Percentiles rank a stretch among this genome's conserved stretches.
Evolutionary conservation across 1,284 basidiomycete genomes (phyloP).

Genomic region (Apiotrichum brassicae): DNA sequence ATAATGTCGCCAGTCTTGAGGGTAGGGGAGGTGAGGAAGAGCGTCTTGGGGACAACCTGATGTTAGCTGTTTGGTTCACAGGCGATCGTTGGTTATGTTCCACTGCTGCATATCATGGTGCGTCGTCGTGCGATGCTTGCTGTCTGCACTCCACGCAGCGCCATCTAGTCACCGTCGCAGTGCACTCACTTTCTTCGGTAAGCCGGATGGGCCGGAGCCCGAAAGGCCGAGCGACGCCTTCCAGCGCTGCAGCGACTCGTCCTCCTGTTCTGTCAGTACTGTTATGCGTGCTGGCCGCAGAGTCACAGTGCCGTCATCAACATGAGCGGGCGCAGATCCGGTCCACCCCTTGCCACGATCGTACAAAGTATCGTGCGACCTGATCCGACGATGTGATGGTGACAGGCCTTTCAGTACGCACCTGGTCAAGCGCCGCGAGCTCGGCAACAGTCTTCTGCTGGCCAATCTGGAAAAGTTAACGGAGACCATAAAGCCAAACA

Average conservation of each 20-base stretch:
- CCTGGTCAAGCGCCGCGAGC: conserved; percentile 48
- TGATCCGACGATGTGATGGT: too few relatives aligned
- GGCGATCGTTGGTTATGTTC: too few relatives aligned
- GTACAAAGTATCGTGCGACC: too few relatives aligned
- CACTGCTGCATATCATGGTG: not conserved
- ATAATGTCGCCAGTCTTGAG: conserved; percentile 46
- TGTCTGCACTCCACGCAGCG: too few relatives aligned
- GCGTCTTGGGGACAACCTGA: conserved; percentile 44
- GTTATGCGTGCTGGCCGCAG: not conserved
- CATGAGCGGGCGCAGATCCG: too few relatives aligned
- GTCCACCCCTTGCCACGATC: too few relatives aligned
- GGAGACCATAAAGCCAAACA: too few relatives aligned
- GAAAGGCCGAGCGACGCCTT: conserved; percentile 53
- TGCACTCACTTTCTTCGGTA: conserved; percentile 35
- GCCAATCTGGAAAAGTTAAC: conserved; percentile 34
- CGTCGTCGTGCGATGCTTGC: not conserved
- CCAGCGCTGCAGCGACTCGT: conserved; percentile 55
- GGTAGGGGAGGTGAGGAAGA: conserved; percentile 50
- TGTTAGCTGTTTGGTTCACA: too few relatives aligned
- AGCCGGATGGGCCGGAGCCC: conserved; percentile 25
- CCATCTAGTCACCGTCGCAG: too few relatives aligned
- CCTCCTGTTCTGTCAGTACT: conserved; percentile 38
- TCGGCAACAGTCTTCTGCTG: conserved; percentile 51
- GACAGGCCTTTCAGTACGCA: conserved; percentile 6
- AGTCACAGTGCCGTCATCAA: too few relatives aligned